A percentile compares a stretch with the other conserved stretches of the same genome.
phyloP scores from a whole-genome alignment of 2,329 filamentous ascomycete species.

The Aspergillus niger region DNA sequence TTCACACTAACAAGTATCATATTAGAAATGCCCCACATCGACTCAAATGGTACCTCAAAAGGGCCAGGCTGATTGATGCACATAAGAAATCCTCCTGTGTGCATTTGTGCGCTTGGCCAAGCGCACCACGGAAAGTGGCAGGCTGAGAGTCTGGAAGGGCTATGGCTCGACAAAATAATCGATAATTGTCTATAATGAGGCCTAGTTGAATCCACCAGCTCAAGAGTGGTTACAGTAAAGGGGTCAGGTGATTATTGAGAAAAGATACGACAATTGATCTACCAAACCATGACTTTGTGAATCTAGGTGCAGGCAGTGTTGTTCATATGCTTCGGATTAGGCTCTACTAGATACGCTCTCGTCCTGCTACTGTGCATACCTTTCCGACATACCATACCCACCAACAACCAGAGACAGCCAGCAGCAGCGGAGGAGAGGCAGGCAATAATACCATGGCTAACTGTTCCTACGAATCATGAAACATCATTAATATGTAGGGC shows the following conservation, averaged over 20 bases:
- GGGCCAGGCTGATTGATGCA: constrained; percentile 1
- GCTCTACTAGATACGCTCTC: not conserved
- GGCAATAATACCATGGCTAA: not conserved
- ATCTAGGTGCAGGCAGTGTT: not conserved
- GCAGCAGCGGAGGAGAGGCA: no score
- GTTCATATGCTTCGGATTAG: no score
- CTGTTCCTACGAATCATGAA: not conserved
- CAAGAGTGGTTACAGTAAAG: no score
- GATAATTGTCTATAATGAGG: no score
- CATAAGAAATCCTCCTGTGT: not conserved
- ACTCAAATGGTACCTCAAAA: not conserved
- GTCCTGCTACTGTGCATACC: not conserved
- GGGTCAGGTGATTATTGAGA: no score
- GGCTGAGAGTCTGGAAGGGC: not conserved
- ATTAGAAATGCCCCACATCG: not conserved
- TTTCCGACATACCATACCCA: not conserved
- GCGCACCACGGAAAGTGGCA: not conserved
- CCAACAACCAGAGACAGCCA: no score
- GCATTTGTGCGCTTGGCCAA: not conserved
- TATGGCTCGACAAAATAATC: no score
- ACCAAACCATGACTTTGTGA: not conserved
- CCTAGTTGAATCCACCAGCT: not conserved
- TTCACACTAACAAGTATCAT: constrained; percentile 3
- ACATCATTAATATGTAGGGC: not conserved
- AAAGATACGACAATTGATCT: not conserved